phyloP scores from a whole-genome alignment of 75 land plant genomes.

The Azolla pinnata region DNA sequence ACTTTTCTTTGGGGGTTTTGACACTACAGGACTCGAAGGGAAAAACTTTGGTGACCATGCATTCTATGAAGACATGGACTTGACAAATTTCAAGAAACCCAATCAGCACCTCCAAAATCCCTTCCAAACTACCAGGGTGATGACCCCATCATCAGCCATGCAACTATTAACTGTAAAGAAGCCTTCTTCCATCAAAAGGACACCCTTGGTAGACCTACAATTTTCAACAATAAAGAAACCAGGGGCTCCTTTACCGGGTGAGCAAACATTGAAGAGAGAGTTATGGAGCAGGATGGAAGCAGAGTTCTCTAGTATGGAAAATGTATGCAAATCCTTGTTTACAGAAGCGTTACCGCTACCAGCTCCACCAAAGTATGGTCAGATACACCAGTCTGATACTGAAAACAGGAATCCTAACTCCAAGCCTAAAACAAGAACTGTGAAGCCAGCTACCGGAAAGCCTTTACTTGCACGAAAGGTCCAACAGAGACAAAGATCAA shows the following conservation, averaged over 20 bases:
- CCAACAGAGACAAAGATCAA: no score
- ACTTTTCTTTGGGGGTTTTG: no score
- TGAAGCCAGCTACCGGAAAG: no score
- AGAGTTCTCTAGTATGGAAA: slow-evolving; percentile 18
- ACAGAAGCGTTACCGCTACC: no score
- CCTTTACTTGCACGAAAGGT: no score
- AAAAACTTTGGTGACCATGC: background rate
- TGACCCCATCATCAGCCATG: slow-evolving; percentile 3
- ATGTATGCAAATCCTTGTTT: slow-evolving; percentile 4
- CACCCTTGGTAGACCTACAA: background rate
- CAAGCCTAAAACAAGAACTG: no score
- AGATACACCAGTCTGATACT: no score
- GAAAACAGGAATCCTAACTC: no score
- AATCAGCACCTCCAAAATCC: background rate
- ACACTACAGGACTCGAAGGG: background rate
- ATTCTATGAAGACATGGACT: slow-evolving; percentile 8
- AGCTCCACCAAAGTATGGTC: no score
- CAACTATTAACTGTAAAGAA: background rate
- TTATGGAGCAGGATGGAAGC: slow-evolving; percentile 65
- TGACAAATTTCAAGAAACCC: background rate
- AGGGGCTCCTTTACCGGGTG: slow-evolving; percentile 44
- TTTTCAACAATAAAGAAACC: slow-evolving; percentile 1
- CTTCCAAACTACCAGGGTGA: background rate
- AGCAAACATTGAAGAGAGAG: slow-evolving; percentile 61
- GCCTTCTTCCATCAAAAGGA: slow-evolving; percentile 4